Evolutionary conservation across 345 rosid species (phyloP).

Genomic region (Eucalyptus marginata): DNA sequence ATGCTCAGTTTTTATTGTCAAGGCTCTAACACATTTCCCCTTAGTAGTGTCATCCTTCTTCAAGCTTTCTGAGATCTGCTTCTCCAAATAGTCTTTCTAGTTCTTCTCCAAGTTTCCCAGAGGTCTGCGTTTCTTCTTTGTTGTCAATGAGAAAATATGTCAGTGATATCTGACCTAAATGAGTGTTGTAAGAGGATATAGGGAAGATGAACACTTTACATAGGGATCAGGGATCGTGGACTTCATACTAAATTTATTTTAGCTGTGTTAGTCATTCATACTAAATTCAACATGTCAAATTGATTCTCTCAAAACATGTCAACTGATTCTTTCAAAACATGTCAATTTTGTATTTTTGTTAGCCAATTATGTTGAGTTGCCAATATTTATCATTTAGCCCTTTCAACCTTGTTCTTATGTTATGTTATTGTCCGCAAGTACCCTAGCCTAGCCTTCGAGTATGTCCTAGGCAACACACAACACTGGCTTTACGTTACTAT

Average conservation of each 20-base stretch:
- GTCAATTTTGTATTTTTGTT: not conserved
- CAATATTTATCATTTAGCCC: not conserved
- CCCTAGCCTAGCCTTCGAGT: not conserved
- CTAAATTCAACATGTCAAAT: not conserved
- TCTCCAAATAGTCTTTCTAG: not conserved
- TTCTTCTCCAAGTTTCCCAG: not conserved
- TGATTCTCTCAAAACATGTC: not conserved
- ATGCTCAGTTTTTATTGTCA: not conserved
- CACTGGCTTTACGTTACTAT: not conserved
- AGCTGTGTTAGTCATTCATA: not conserved
- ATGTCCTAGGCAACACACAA: not conserved
- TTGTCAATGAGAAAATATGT: not conserved
- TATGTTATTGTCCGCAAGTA: not conserved
- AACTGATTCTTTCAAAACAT: not conserved
- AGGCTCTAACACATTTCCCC: not conserved
- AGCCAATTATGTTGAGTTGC: not conserved
- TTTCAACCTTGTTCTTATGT: not conserved
- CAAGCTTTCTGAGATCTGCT: not conserved
- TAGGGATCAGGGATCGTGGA: not conserved
- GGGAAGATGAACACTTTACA: not conserved
- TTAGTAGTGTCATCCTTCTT: not conserved
- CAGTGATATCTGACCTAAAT: not conserved
- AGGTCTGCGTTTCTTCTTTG: not conserved
- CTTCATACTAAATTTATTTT: not conserved
- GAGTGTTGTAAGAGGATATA: not conserved